These are phyloP conservation scores for Coleophoma cylindrospora DNA, from an alignment of 2,329 filamentous ascomycete species.

Conservation along the genomic window DNA sequence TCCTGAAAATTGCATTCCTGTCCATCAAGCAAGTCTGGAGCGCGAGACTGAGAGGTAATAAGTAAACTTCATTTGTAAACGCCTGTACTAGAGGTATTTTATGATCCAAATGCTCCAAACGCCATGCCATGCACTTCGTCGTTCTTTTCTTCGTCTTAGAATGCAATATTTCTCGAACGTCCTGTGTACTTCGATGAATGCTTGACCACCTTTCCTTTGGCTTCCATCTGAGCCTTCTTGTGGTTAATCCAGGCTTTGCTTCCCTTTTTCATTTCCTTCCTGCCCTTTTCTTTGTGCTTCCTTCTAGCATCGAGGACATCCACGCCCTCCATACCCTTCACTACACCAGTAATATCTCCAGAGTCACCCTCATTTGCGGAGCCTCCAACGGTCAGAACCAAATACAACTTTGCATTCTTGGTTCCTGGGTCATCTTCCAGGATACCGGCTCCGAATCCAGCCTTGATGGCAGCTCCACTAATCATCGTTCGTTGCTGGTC, in stretches of 20 bases:
- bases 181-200: constrained; percentile 89
- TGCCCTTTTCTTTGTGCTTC: constrained; percentile 40
- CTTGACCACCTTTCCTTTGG: constrained; percentile 94
- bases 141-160: constrained; percentile 40
- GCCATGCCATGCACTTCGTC: constrained; percentile 18
- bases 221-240: constrained; percentile 91
- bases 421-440: constrained; percentile 94
- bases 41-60: too few relatives aligned
- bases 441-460: constrained; percentile 91
- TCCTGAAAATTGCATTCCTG: too few relatives aligned
- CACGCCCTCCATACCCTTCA: constrained; percentile 83
- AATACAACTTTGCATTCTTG: constrained; percentile 94
- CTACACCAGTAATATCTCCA: constrained; percentile 86
- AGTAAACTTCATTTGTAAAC: not conserved
- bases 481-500: constrained; percentile 90
- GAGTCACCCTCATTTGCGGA: constrained; percentile 41
- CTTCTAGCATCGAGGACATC: constrained; percentile 70
- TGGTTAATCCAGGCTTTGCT: constrained; percentile 78
- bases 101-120: constrained; percentile 15
- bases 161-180: constrained; percentile 74
- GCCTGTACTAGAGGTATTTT: constrained; percentile 1
- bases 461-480: constrained; percentile 80
- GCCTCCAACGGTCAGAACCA: constrained; percentile 85
- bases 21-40: too few relatives aligned
- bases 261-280: constrained; percentile 66